Base-by-base conservation (phyloP, 345 rosid species). In the Stellera chamaejasme region DNA sequence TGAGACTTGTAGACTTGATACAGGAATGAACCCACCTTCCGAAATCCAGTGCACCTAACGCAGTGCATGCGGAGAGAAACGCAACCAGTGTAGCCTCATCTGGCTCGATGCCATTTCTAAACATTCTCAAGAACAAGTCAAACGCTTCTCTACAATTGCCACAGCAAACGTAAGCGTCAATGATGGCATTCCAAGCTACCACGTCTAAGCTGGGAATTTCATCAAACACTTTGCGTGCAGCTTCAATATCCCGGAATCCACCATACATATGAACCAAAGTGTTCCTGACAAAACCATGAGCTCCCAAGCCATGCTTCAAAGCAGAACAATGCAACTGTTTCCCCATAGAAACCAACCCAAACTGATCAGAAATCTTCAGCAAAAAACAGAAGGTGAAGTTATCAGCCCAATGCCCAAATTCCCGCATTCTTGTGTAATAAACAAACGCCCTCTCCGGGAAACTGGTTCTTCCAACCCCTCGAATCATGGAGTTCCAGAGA, bases 401-500 rank as follows among this genome's bases (percentile, higher is more conserved):
- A 60, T 79, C 79, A 6, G 77, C 58, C 5, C 16, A 57, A 27
- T 63, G 54, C 4, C 76, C 74, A 27, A 49, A 43, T 50, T 42
- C 58, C 50, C 44, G 70, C 85, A 77, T 77, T 27, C 52, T 59
- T 45, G 43, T 54, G 44, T 60, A 63, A 66, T 58, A 62, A 41
- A 58, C 60, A 10, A 74, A 69, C 7, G 70, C 75, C 16, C 42
- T 65, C 27, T 23, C 48, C 55, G 60, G 62, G 32, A 63, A 52
- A 28, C 27, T 23, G 13, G 52, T 19, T 50, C 52, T 67, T 44
- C 71, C 58, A 51, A 73, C 76, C 4, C 81, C 77, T 11, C 81
- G 62, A 45, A 79, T 74, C 71, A 76, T 64, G 16, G 75, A 63
- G 56, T 74, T 79, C 79, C 75, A 76, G 25, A 79, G 66, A 66